Conservation (phyloP, 805 yeast genomes). For the Candida arabinofermentans region DNA sequence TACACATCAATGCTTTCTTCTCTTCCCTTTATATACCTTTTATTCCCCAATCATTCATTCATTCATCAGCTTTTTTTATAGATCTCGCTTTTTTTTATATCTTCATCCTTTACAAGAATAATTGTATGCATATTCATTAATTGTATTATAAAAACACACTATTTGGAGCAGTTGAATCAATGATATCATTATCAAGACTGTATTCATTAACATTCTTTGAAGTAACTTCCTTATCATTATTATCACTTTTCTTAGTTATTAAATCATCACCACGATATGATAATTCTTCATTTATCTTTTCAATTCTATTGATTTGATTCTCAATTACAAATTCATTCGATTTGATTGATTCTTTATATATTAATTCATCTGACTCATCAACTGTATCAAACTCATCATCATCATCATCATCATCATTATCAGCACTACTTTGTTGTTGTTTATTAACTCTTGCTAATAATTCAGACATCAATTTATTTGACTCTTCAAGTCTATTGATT, state of each 20-base stretch:
- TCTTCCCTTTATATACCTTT: neutral
- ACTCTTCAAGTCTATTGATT: slow-evolving; percentile 42
- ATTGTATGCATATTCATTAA: neutral
- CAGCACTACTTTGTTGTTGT: slow-evolving; percentile 8
- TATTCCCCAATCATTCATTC: neutral
- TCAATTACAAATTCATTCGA: slow-evolving; percentile 55
- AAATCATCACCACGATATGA: slow-evolving; percentile 34
- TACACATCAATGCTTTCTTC: neutral
- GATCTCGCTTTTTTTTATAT: neutral
- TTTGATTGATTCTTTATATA: slow-evolving; percentile 50
- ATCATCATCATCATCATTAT: slow-evolving; percentile 32
- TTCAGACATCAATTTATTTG: slow-evolving; percentile 45
- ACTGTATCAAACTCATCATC: slow-evolving; percentile 26
- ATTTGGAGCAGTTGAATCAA: slow-evolving; percentile 34
- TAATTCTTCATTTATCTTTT: slow-evolving; percentile 44
- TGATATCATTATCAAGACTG: slow-evolving; percentile 35
- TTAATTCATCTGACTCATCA: slow-evolving; percentile 38
- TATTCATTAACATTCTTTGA: neutral
- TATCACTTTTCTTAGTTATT: neutral
- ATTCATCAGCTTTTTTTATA: neutral
- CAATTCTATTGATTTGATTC: slow-evolving; percentile 46
- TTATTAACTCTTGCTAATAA: slow-evolving; percentile 34
- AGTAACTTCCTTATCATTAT: neutral
- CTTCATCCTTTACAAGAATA: neutral
- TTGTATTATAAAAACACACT: slow-evolving; percentile 21